A percentile compares a stretch with the other conserved stretches of the same genome.
phyloP scores from a whole-genome alignment of 2,329 filamentous ascomycete genomes.

The Mollisia scopiformis region DNA sequence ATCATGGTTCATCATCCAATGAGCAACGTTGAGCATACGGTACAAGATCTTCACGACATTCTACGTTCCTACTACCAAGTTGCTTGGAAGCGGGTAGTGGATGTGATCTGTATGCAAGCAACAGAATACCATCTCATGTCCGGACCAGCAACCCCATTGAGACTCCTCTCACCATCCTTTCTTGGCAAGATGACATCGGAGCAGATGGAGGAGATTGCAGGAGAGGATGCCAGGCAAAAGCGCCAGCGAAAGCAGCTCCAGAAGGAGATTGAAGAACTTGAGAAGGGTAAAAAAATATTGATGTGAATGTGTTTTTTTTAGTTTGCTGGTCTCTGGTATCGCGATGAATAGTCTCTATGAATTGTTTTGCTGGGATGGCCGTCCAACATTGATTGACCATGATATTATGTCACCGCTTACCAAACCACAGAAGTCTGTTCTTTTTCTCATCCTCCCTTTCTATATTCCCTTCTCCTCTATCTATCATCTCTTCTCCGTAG shows the following conservation, averaged over 20 bases:
- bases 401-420: too few relatives aligned
- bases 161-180: conserved; percentile 32
- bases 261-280: conserved; percentile 5
- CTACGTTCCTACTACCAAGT: conserved; percentile 66
- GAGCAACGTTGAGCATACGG: conserved; percentile 41
- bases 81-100: conserved; percentile 62
- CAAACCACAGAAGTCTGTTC: too few relatives aligned
- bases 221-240: not conserved
- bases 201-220: conserved; percentile 12
- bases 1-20: not conserved
- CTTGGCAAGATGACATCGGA: conserved; percentile 39
- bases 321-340: too few relatives aligned
- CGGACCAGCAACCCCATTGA: conserved; percentile 1
- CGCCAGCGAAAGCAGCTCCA: conserved; percentile 2
- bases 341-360: too few relatives aligned
- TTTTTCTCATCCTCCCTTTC: too few relatives aligned
- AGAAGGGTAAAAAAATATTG: conserved; percentile 6
- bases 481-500: too few relatives aligned
- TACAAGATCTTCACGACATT: conserved; percentile 61
- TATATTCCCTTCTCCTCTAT: too few relatives aligned
- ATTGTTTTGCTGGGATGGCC: too few relatives aligned
- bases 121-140: not conserved
- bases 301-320: too few relatives aligned
- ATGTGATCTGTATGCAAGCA: conserved; percentile 51
- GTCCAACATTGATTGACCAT: too few relatives aligned